These are phyloP conservation scores for Vanilla planifolia DNA, from an alignment of 106 monocot genomes.

Conservation along the genomic window DNA sequence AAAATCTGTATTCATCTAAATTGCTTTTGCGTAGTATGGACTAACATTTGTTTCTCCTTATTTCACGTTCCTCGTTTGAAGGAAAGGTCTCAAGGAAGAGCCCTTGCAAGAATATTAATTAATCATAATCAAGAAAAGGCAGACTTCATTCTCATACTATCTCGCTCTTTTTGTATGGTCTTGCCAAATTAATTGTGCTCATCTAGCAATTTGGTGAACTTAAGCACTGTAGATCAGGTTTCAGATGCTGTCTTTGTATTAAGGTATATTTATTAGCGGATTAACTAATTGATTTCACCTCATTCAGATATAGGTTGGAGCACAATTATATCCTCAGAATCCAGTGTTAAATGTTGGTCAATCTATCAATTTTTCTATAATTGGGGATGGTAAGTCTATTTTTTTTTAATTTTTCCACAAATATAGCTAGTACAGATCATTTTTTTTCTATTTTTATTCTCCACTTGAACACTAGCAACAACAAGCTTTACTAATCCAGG, in stretches of 20 bases:
- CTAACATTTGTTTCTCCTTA: background rate
- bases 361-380: constrained; percentile 56
- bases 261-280: background rate
- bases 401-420: background rate
- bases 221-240: background rate
- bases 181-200: background rate
- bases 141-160: constrained; percentile 69
- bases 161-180: background rate
- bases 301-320: constrained; percentile 76
- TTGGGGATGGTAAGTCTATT: constrained; percentile 58
- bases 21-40: too few relatives aligned
- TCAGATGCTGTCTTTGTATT: constrained; percentile 3
- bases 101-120: constrained; percentile 68
- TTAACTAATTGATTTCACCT: too few relatives aligned
- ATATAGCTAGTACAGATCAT: too few relatives aligned
- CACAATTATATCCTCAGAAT: constrained; percentile 68
- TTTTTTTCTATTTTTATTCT: too few relatives aligned
- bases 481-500: too few relatives aligned
- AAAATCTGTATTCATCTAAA: background rate
- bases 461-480: too few relatives aligned
- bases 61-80: constrained; percentile 11
- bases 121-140: constrained; percentile 49
- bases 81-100: constrained; percentile 62
- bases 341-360: constrained; percentile 57
- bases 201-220: background rate